These are phyloP conservation scores for Anisodus acutangulus DNA, from an alignment of 257 asterid species.

Conservation along the genomic window DNA sequence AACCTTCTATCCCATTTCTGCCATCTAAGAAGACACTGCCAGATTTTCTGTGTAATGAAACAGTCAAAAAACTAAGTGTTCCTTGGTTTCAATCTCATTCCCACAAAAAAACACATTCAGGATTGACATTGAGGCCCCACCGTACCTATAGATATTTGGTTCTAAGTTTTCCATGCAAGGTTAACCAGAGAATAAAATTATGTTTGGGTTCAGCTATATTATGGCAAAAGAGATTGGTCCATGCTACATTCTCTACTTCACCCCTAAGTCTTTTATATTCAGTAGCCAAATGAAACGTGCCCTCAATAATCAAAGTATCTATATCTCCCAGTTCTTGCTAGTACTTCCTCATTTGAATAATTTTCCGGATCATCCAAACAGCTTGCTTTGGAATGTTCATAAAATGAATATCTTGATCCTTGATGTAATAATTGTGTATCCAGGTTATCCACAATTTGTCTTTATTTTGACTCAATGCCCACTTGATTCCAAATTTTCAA, in stretches of 20 bases:
- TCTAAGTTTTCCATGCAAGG: too few species aligned
- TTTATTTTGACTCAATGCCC: neutral
- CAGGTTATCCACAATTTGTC: neutral
- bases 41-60: too few species aligned
- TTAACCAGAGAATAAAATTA: too few species aligned
- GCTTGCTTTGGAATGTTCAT: neutral
- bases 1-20: too few species aligned
- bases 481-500: neutral
- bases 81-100: too few species aligned
- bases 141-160: too few species aligned
- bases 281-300: neutral
- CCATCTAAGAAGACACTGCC: too few species aligned
- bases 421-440: neutral
- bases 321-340: neutral
- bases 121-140: too few species aligned
- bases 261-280: neutral
- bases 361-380: neutral
- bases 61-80: too few species aligned
- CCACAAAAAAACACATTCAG: too few species aligned
- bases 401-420: neutral
- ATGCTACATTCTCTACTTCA: neutral
- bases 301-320: neutral
- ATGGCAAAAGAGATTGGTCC: too few species aligned
- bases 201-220: too few species aligned
- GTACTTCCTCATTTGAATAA: neutral